Conservation (phyloP, 2,329 filamentous ascomycete species). For the Trichoderma oligosporum region DNA sequence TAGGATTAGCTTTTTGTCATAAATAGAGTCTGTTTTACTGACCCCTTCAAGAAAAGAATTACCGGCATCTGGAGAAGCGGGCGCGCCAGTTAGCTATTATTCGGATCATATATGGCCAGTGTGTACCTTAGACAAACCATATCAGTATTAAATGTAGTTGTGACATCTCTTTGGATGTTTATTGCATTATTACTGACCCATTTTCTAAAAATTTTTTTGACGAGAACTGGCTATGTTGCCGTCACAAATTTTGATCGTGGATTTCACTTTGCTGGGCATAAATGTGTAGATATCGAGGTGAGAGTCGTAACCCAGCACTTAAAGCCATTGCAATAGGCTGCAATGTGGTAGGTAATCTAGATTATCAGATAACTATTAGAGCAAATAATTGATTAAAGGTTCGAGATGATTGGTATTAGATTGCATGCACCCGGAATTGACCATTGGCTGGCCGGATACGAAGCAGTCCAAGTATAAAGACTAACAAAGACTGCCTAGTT, state of each 20-base stretch:
- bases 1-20: constrained; percentile 35
- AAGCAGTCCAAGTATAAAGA: too few relatives aligned
- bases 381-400: too few relatives aligned
- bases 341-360: background rate
- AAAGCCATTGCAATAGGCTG: too few relatives aligned
- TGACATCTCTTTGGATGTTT: background rate
- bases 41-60: background rate
- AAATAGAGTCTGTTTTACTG: background rate
- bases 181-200: background rate
- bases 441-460: too few relatives aligned
- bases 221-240: background rate
- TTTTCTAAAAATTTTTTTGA: background rate
- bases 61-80: background rate
- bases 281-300: background rate
- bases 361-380: background rate
- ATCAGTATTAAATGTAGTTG: background rate
- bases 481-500: too few relatives aligned
- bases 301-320: background rate
- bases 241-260: background rate
- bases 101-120: background rate
- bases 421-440: too few relatives aligned
- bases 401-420: too few relatives aligned
- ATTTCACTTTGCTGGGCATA: background rate
- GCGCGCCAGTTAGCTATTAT: background rate
- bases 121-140: background rate